Evolutionary conservation across 805 yeast species (phyloP), one percentile per base, ranked within the genome.

Genomic region (Saccharomycopsis sp.): DNA sequence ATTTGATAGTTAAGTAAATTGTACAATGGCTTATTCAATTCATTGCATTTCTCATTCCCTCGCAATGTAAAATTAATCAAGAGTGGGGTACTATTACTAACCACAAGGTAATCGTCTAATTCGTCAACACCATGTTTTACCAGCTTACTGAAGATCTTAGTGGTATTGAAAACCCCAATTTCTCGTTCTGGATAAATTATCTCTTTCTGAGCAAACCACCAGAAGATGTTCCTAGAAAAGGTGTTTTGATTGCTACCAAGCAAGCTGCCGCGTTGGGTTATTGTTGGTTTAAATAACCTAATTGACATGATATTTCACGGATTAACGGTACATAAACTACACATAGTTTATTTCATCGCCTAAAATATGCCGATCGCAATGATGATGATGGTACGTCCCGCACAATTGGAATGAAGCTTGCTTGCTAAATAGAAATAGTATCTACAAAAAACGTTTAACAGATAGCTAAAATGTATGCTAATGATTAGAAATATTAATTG

Each of bases 1-100:
- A 78, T 72, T 43, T 71, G 74, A 40, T 61, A 60, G 19, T 67
- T 64, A 7, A 78, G 69, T 4, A 77, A 66, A 38, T 71, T 59
- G 53, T 77, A 79, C 48, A 86, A 63, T 1, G 79, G 71, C 17
- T 76, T 75, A 1, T 90, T 81, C 31, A 82, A 68, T 48, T 70
- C 70, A 56, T 81, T 77, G 49, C 82, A 77, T 20, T 71, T 65
- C 2, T 72, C 65, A 53, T 82, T 86, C 7, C 86, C 86, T 45
- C 77, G 57, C 35, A 74, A 66, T 1, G 88, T 83, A 63, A 86
- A 86, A 59, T 85, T 81, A 54, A 85, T 66, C 38, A 85, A 60
- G 44, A 84, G 61, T 1, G 94, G 93, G 35, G 72, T 70, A 46
- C 75, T 72, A 44, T 71, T 64, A 34, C 59, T 61, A 23, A 67